Evolutionary conservation across 2,329 filamentous ascomycete species (phyloP).

Genomic region (Claviceps maximensis): DNA sequence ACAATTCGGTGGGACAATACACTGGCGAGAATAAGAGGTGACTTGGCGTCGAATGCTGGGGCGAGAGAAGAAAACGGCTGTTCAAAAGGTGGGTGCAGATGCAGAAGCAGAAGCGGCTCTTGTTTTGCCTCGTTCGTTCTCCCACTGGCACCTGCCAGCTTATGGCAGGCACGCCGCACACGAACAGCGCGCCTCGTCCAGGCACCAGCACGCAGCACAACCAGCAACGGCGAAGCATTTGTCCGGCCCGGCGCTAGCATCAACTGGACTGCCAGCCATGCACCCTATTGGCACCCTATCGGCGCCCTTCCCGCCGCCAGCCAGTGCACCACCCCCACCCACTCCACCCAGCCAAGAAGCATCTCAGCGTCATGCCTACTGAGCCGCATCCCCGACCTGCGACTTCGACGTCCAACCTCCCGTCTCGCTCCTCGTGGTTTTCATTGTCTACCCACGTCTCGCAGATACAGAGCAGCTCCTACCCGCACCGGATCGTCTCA

Average conservation of each 20-base stretch:
- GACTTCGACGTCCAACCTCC: background rate
- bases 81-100: background rate
- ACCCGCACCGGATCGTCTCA: background rate
- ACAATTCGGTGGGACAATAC: background rate
- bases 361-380: background rate
- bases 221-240: slow-evolving; percentile 7
- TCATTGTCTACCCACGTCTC: background rate
- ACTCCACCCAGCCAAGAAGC: too few species aligned
- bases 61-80: background rate
- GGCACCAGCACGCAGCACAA: background rate
- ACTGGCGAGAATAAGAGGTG: background rate
- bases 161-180: background rate
- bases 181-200: background rate
- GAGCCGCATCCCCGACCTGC: background rate
- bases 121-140: background rate
- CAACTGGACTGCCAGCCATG: too few species aligned
- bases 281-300: background rate
- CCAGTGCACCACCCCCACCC: background rate
- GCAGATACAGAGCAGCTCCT: background rate
- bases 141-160: too few species aligned
- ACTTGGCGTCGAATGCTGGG: background rate
- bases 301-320: background rate
- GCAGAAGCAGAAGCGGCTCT: background rate
- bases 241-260: background rate
- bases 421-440: background rate